Base-by-base conservation (phyloP, 139 green algal genomes). In the Volvox africanus region DNA sequence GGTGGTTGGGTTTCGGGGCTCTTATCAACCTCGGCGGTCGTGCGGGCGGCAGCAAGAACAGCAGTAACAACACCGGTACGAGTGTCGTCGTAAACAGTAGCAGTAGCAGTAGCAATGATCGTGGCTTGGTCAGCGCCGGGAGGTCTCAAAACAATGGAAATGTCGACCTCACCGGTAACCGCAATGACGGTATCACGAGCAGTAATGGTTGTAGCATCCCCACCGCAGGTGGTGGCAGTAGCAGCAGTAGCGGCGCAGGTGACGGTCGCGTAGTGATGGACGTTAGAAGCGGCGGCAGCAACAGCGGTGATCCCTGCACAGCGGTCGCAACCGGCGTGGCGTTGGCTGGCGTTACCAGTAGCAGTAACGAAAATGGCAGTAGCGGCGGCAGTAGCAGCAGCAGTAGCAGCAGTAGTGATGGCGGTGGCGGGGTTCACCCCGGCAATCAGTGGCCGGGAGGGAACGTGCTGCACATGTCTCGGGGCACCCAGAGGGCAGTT, bases 401-500 rank as follows among this genome's bases (percentile, higher is more conserved):
- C 88, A 1, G 80, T 36, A 73, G 21, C 71, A 36, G 28, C 71
- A 3, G 44, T 55, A 55, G 44, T 55, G 44, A 55, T 55, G 44
- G 44, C 28, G 73, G 26, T 32, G 24, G 80, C 33, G 61, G 77
- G 50, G 55, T 21, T 24, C 36, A 19, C 26, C 36, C 3, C 78
- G 61, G 75, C n/a, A 0, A 19, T 36, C 16, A 55, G 55, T 92
- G 65, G 71, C n/a, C n/a, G 28, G 80, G 80, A n/a, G 77, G 61
- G 71, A 50, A 62, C 90, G 32, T 88, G 44, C 87, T 97, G 61
- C 91, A 93, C 61, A 50, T 96, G 2, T 92, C 88, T 13, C 92
- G 95, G 1, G 96, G 95, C 50, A 82, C 82, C 17, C 94, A 97
- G 84, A 86, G 96, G 11, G 95, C 95, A 9, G 95, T 97, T 18